Evolutionary conservation across 2,329 filamentous ascomycete species (phyloP), one percentile per base, ranked within the genome.

Genomic region (Myriosclerotinia scirpicola): DNA sequence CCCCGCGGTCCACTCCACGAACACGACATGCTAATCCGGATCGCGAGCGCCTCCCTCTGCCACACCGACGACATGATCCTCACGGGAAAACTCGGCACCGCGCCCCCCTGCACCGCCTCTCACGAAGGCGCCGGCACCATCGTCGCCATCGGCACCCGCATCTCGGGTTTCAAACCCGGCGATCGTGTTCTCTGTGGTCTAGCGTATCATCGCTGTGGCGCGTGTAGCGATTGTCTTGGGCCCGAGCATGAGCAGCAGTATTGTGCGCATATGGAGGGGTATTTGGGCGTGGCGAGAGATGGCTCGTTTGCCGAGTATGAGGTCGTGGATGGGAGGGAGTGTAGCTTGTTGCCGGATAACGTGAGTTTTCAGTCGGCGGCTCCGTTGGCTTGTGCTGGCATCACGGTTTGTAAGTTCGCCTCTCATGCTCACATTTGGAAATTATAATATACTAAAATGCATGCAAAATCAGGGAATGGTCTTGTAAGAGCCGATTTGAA

Each of bases 41-140:
- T 86, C 56, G 84, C 83, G 64, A 17, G 50, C 4, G 85, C 84
- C 12, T 86, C 84, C 1, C 81, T 87, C 72, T 88, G 86, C 77
- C 86, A 89, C 77, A 88, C 86, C 0, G 86, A 88, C 76, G 75
- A 76, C 68, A 85, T 87, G 82, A 84, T 87, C 5, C 71, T 73
- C 8, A 72, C 78, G 2, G 85, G 85, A 58, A 75, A 80, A 55
- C 82, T 87, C 73, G 75, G 73, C 8, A 79, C 80, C 0, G 65
- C 74, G 3, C 77, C 87, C 0, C 85, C 85, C 0, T 78, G 80
- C 66, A 86, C 80, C 11, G 83, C 79, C 8, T 87, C 83, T 68
- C 68, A 75, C 42, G 74, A 75, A 68, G 73, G 73, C 12, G 64
- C 73, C 14, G 72, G 74, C 67, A 66, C 64, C 0, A 74, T 80